Evolutionary conservation across 1,284 basidiomycete species (phyloP).

Genomic region (Ganoderma boninense): DNA sequence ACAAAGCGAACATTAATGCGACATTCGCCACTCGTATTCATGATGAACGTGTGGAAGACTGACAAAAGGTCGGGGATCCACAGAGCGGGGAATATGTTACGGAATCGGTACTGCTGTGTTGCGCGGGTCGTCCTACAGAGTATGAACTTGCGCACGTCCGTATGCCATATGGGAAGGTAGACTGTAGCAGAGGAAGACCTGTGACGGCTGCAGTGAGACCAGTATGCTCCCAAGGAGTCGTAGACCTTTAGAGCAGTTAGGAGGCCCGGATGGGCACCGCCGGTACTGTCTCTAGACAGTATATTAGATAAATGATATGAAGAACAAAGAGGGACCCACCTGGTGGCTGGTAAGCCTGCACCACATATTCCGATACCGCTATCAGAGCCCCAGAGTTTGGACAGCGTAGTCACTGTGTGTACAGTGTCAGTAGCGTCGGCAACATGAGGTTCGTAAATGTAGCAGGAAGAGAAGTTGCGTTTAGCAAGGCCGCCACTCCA

Average conservation of each 20-base stretch:
- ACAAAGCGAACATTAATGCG: too few species aligned
- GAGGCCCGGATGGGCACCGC: neutral
- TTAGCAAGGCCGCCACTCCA: too few species aligned
- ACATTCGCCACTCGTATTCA: too few species aligned
- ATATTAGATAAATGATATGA: too few species aligned
- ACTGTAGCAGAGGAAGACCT: neutral
- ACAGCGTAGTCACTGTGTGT: neutral
- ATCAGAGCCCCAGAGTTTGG: neutral
- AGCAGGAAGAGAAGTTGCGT: neutral
- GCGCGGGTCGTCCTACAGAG: neutral
- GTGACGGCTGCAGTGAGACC: neutral
- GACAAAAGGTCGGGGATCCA: neutral
- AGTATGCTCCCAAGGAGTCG: neutral
- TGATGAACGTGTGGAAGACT: neutral
- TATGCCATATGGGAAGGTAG: neutral
- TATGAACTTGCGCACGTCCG: neutral
- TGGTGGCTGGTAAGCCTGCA: neutral
- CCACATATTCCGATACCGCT: neutral
- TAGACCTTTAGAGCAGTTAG: neutral
- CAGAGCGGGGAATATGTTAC: neutral
- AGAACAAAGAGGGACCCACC: too few species aligned
- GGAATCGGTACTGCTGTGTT: neutral
- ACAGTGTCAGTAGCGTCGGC: neutral
- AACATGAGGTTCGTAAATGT: neutral
- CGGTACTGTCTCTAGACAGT: too few species aligned